Evolutionary conservation across 1,284 basidiomycete genomes (phyloP), one percentile per base, ranked within the genome.

Genomic region (Pholiota adiposa): DNA sequence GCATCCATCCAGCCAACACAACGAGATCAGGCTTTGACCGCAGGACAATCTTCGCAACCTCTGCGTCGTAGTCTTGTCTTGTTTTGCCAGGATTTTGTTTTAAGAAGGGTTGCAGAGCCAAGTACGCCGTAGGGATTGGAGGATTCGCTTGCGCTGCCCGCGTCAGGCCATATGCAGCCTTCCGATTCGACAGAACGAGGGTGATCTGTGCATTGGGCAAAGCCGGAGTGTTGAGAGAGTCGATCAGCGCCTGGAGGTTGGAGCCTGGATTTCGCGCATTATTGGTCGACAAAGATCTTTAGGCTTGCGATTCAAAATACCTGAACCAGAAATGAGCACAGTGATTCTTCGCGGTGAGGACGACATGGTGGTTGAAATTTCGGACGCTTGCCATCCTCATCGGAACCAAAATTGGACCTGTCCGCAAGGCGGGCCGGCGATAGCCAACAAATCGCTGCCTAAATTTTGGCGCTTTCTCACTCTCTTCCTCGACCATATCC

Each of bases 1-100:
- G 96, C 97, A 99, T 98, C 92, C 95, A 99, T 0, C 97, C 97
- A 0, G 97, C 97, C 25, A 98, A 82, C 2, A 99, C 93, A 58
- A 98, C 85, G 18, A 97, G 73, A 72, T 98, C 93, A 0, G 97
- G 97, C 33, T 80, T 76, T 19, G 75, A 80, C 27, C 70, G 63
- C 12, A 93, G 70, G 8, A 98, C 89, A 55, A 87, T 81, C 18
- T 83, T 77, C 1, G 94, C 96, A 4, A 99, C 84, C 67, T 92
- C 92, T 12, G 79, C 78, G 70, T 99, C 96, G 74, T 98, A 99
- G 72, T 97, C 90, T 56, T 85, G 81, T 29, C 96, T 81, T 7
- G 92, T 91, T 64, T 86, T 85, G 19, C 84, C 87, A 2, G 89
- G 87, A 72, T 92, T 80, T 6, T 84, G 79, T 73, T 92, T 93